Percentiles rank a stretch among this genome's conserved stretches.
These are phyloP conservation scores for Penicillium cataractarum DNA, from an alignment of 495 filamentous ascomycete species.

Conservation along the genomic window DNA sequence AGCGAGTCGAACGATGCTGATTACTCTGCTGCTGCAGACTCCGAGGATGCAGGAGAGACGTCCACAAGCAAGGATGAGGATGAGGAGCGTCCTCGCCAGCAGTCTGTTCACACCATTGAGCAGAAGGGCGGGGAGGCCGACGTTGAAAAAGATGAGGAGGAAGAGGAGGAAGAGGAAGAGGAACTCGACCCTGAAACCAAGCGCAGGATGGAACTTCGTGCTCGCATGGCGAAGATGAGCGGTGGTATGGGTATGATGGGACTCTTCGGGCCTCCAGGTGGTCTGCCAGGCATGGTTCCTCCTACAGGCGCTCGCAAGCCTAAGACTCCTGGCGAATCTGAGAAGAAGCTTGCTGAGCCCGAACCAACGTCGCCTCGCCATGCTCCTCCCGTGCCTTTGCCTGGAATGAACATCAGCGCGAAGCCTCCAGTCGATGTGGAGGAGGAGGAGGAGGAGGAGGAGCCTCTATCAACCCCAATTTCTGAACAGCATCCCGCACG, in stretches of 20 bases:
- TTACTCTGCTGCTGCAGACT: conserved; percentile 84
- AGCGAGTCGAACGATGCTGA: conserved; percentile 89
- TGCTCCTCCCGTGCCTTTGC: conserved; percentile 74
- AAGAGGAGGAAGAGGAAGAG: conserved; percentile 80
- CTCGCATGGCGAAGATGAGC: conserved; percentile 97
- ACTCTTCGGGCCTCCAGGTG: conserved; percentile 82
- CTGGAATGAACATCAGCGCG: conserved; percentile 62
- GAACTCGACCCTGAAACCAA: conserved; percentile 90
- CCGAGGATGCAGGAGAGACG: conserved; percentile 77
- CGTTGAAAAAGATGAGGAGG: conserved; percentile 53
- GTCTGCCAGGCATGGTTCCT: conserved; percentile 59
- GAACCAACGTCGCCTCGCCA: conserved; percentile 53
- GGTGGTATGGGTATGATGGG: conserved; percentile 97
- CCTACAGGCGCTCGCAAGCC: conserved; percentile 47
- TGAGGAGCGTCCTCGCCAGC: conserved; percentile 54
- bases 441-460: conserved; percentile 52
- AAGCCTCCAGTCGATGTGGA: conserved; percentile 41
- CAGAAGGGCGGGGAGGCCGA: conserved; percentile 39
- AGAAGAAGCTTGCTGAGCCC: conserved; percentile 61
- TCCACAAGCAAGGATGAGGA: conserved; percentile 75
- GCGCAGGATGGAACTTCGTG: conserved; percentile 84
- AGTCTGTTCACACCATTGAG: conserved; percentile 22
- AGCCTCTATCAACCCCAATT: conserved; percentile 37
- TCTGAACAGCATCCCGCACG: conserved; percentile 50
- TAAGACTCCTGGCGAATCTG: conserved; percentile 62